Conservation (phyloP, 2,329 filamentous ascomycete species). For the Leptodontidium sp. region DNA sequence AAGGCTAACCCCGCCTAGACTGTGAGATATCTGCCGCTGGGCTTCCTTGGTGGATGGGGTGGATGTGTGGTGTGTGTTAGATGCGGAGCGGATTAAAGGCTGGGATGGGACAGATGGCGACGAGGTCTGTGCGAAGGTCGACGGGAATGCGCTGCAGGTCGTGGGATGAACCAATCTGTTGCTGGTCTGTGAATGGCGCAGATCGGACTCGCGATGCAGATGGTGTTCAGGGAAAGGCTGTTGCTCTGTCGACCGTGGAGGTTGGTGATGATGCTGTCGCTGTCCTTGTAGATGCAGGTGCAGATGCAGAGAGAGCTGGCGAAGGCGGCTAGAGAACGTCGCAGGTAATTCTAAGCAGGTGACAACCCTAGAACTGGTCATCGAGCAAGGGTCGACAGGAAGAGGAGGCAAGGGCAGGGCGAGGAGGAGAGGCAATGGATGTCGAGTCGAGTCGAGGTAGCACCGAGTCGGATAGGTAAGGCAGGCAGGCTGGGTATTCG, state of each 20-base stretch:
- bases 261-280: neutral
- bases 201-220: neutral
- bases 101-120: constrained; percentile 28
- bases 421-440: neutral
- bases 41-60: constrained; percentile 8
- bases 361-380: constrained; percentile 15
- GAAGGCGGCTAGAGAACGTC: constrained; percentile 20
- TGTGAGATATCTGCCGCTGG: constrained; percentile 19
- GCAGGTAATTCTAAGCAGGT: constrained; percentile 27
- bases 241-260: neutral
- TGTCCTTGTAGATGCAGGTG: constrained; percentile 1
- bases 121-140: constrained; percentile 34
- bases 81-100: constrained; percentile 26
- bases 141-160: constrained; percentile 13
- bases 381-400: constrained; percentile 7
- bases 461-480: too few relatives aligned
- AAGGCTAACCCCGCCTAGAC: constrained; percentile 22
- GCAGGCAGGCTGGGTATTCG: too few relatives aligned
- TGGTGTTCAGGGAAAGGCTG: neutral
- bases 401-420: neutral
- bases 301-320: neutral
- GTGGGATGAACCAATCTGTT: constrained; percentile 20
- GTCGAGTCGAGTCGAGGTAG: neutral
- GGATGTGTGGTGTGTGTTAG: neutral
- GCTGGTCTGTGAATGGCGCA: constrained; percentile 9